A percentile compares a stretch with the other conserved stretches of the same genome.
Conservation (phyloP, 139 green algal species). For the Closterium sp. region DNA sequence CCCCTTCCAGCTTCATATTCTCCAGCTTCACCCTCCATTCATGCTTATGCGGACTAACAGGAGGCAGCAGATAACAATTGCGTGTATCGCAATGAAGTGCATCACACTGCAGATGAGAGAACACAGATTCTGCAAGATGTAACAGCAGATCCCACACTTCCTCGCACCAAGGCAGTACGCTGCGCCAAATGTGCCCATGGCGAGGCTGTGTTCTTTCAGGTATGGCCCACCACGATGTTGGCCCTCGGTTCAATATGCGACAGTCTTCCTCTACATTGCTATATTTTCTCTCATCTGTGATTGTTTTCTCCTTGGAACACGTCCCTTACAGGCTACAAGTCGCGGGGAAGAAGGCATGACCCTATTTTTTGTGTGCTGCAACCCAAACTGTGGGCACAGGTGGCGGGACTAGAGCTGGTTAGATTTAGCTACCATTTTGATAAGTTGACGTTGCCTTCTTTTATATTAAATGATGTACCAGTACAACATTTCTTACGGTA, state of each 20-base stretch:
- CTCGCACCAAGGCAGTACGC: constrained; percentile 48
- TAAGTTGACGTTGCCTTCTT: no score
- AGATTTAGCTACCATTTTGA: not conserved
- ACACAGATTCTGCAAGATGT: constrained; percentile 57
- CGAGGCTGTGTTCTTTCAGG: constrained; percentile 59
- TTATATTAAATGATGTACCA: no score
- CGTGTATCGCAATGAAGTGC: constrained; percentile 55
- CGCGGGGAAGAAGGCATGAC: constrained; percentile 53
- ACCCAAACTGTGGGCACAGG: constrained; percentile 47
- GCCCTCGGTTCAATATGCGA: no score
- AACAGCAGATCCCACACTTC: constrained; percentile 52
- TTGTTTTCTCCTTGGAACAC: not conserved
- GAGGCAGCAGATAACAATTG: constrained; percentile 46
- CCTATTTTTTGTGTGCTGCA: constrained; percentile 56
- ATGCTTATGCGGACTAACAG: not conserved
- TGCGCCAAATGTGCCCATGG: constrained; percentile 48
- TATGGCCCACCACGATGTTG: not conserved
- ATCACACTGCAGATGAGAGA: constrained; percentile 49
- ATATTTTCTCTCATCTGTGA: not conserved
- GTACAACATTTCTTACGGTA: not conserved
- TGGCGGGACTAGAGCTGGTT: constrained; percentile 40
- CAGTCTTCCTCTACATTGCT: no score
- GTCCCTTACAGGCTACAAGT: constrained; percentile 43
- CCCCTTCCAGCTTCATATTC: not conserved
- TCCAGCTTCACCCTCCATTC: not conserved